Evolutionary conservation across 306 rosid genomes (phyloP).

Genomic region (Prunus mume): DNA sequence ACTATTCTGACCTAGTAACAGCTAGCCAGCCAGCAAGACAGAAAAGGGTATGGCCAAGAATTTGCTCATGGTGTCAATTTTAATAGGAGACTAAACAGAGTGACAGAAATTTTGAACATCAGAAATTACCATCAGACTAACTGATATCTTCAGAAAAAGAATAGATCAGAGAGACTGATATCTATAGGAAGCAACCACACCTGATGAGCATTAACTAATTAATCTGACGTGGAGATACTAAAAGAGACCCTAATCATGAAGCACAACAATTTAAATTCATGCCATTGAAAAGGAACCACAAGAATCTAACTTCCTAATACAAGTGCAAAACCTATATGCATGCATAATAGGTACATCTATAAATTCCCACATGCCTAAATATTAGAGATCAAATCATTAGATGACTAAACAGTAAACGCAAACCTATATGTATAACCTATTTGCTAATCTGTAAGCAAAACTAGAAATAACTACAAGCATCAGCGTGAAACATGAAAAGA

Average conservation of each 20-base stretch:
- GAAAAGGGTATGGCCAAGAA: background rate
- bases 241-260: background rate
- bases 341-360: background rate
- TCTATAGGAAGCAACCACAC: background rate
- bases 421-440: background rate
- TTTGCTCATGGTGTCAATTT: background rate
- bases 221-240: background rate
- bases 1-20: conserved; percentile 2
- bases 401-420: background rate
- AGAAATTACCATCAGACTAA: background rate
- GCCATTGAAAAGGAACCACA: background rate
- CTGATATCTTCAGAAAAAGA: background rate
- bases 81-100: background rate
- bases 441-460: background rate
- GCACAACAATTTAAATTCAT: background rate
- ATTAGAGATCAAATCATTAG: background rate
- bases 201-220: background rate
- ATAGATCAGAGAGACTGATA: background rate
- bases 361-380: background rate
- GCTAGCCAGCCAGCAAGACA: background rate
- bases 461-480: background rate
- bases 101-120: background rate
- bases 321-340: background rate
- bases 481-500: background rate
- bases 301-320: background rate